Evolutionary conservation across 83 land plant genomes (phyloP).

Genomic region (Picea abies): DNA sequence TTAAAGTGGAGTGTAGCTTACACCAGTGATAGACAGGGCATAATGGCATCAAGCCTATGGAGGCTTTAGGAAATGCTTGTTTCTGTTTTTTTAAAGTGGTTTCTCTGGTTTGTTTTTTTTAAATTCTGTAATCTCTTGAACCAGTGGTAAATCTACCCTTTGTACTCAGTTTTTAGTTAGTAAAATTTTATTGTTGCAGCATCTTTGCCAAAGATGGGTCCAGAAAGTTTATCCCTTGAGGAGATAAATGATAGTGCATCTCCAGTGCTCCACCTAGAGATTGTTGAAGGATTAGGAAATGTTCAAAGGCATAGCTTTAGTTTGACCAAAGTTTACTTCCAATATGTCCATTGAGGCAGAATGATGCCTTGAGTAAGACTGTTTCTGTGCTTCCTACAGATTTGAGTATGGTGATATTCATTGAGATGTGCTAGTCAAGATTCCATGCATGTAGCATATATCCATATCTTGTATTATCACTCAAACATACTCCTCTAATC

Average conservation of each 20-base stretch:
- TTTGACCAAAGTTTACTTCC: background rate
- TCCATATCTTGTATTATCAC: background rate
- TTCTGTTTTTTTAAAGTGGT: background rate
- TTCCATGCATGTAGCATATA: background rate
- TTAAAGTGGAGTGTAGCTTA: background rate
- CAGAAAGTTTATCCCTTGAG: background rate
- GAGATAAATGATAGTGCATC: background rate
- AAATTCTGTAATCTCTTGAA: too few relatives aligned
- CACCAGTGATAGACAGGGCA: too few relatives aligned
- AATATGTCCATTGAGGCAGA: background rate
- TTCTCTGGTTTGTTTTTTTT: background rate
- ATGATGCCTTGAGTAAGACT: background rate
- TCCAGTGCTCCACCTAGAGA: background rate
- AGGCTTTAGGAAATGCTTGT: background rate
- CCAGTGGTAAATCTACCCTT: too few relatives aligned
- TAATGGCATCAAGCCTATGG: background rate
- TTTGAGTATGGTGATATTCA: background rate
- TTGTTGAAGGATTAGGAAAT: background rate
- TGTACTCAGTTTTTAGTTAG: too few relatives aligned
- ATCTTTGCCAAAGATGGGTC: background rate
- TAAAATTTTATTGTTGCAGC: background rate
- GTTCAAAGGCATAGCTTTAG: background rate
- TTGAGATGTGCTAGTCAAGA: background rate
- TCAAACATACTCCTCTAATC: background rate
- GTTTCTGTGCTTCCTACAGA: background rate